A percentile compares a stretch with the other conserved stretches of the same genome.
These are phyloP conservation scores for Trichoderma simmonsii DNA, from an alignment of 2,329 filamentous ascomycete species.

Conservation along the genomic window DNA sequence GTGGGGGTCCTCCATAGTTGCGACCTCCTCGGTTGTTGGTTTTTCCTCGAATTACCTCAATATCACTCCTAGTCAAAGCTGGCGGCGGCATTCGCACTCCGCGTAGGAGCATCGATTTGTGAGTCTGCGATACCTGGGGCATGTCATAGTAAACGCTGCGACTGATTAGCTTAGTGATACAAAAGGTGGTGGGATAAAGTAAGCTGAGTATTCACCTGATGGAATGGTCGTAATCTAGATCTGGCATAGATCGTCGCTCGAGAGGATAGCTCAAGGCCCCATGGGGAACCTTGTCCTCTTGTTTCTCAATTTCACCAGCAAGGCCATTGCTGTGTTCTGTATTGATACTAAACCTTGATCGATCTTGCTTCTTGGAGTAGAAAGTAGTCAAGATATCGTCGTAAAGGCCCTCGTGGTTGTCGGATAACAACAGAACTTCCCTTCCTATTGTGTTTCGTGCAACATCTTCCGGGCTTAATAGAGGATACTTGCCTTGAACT, in stretches of 20 bases:
- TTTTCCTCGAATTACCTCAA: slow-evolving; percentile 68
- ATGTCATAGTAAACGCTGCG: slow-evolving; percentile 80
- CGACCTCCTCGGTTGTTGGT: slow-evolving; percentile 51
- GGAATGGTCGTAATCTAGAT: slow-evolving; percentile 80
- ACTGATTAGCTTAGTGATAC: slow-evolving; percentile 29
- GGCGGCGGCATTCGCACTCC: slow-evolving; percentile 72
- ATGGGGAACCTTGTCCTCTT: slow-evolving; percentile 80
- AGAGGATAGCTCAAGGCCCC: slow-evolving; percentile 77
- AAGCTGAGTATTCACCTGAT: slow-evolving; percentile 58
- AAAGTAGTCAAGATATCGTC: slow-evolving; percentile 80
- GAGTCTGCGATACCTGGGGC: slow-evolving; percentile 65
- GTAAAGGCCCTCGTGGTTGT: slow-evolving; percentile 75
- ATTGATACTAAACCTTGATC: slow-evolving; percentile 67
- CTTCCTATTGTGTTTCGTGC: slow-evolving; percentile 75
- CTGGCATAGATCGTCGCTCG: slow-evolving; percentile 66
- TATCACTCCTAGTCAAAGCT: slow-evolving; percentile 71
- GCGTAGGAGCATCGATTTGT: slow-evolving; percentile 92
- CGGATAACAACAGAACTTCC: slow-evolving; percentile 81
- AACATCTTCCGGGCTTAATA: slow-evolving; percentile 72
- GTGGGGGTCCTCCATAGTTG: slow-evolving; percentile 27
- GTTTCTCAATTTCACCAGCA: slow-evolving; percentile 75
- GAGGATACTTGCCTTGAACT: slow-evolving; percentile 77
- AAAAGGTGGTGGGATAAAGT: not conserved
- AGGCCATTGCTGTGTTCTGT: slow-evolving; percentile 73
- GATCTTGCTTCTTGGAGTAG: slow-evolving; percentile 82